Evolutionary conservation across 164 flowering plant species (phyloP), one percentile per base, ranked within the genome.

Genomic region (Liquidambar formosana): DNA sequence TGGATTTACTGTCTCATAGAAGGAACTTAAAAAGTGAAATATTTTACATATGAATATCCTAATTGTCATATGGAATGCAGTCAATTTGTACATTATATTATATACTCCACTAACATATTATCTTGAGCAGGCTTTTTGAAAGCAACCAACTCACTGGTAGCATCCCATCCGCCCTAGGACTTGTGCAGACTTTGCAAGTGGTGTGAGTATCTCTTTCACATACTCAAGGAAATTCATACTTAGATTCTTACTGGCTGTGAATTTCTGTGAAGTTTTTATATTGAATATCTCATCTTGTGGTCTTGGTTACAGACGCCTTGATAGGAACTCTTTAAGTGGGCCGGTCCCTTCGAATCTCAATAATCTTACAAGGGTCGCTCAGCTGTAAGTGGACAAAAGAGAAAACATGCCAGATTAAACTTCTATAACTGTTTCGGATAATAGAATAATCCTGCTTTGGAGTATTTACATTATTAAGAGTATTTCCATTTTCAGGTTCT

Each of bases 301-400:
- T n/a, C 13, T 28, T 77, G 57, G 44, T 28, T 26, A 47, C 83
- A 91, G 97, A 14, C 92, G 97, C 22, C 80, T 91, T 64, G 94
- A 91, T 65, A 71, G 89, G 59, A 89, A 89, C 64, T 63, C 58
- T 15, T 57, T 89, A 1, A 75, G 60, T 59, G 93, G 92, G 56
- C 0, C 69, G 60, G 62, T 85, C 25, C 91, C 91, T 43, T 65
- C 77, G 46, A 84, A 65, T 28, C 77, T 89, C 78, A 86, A 77
- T 79, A 86, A 85, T 62, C 89, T 91, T 57, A 67, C 79, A 58
- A 67, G 15, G 38, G 60, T 85, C 25, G 47, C 14, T 38, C 85
- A 83, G 51, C 71, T 87, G 94, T 89, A 80, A 73, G 94, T 44
- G 23, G 0, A 70, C 13, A 15, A 28, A 61, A 57, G 9, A 48